These are phyloP conservation scores for Ormosia semicastrata DNA, from an alignment of 306 rosid genomes.

Conservation along the genomic window DNA sequence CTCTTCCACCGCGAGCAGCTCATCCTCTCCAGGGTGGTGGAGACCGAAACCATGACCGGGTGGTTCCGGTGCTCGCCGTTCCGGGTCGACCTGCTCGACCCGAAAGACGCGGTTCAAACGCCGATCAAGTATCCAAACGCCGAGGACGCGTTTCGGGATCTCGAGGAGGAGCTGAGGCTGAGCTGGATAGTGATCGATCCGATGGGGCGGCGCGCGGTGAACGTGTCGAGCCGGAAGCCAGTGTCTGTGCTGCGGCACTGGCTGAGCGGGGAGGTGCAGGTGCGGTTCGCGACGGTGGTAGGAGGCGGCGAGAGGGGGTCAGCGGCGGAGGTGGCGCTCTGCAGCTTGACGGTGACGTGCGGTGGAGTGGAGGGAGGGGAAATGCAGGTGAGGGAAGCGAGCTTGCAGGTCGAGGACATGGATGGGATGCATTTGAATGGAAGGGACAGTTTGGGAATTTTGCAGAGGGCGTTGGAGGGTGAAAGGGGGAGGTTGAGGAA, in stretches of 20 bases:
- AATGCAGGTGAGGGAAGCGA: constrained; percentile 73
- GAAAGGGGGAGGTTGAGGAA: constrained; percentile 34
- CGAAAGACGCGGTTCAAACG: constrained; percentile 68
- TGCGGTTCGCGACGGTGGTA: constrained; percentile 50
- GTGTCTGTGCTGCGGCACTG: constrained; percentile 77
- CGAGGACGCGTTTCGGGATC: constrained; percentile 30
- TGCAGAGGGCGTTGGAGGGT: constrained; percentile 54
- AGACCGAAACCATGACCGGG: constrained; percentile 64
- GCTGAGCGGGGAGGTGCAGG: constrained; percentile 74
- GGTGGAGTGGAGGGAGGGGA: constrained; percentile 47
- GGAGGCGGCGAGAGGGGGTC: constrained; percentile 53
- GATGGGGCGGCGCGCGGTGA: constrained; percentile 51
- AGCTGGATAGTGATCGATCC: constrained; percentile 85
- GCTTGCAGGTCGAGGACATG: constrained; percentile 73
- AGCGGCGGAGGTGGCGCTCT: constrained; percentile 48
- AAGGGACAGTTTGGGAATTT: constrained; percentile 69
- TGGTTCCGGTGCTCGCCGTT: constrained; percentile 92
- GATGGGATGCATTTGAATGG: constrained; percentile 73
- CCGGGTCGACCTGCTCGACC: constrained; percentile 65
- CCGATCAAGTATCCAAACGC: constrained; percentile 32
- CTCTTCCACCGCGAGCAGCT: constrained; percentile 35
- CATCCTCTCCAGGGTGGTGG: constrained; percentile 55
- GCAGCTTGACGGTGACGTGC: constrained; percentile 54
- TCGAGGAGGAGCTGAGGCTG: constrained; percentile 45
- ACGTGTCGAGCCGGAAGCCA: constrained; percentile 62